These are phyloP conservation scores for Leccinum uliginosum DNA, from an alignment of 768 basidiomycete genomes.

Conservation along the genomic window DNA sequence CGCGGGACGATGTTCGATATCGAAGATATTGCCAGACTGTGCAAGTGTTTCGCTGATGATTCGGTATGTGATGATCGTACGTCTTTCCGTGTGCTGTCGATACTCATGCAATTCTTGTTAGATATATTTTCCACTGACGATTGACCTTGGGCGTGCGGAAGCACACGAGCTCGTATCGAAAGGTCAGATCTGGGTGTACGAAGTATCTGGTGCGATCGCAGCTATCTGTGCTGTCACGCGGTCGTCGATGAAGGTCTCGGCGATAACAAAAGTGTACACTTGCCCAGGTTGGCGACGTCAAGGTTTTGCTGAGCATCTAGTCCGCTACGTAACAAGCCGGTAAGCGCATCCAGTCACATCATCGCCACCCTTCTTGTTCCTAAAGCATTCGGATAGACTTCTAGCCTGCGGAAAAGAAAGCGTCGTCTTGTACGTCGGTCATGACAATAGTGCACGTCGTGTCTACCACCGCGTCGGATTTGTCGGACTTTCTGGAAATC, in stretches of 20 bases:
- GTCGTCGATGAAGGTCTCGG: constrained; percentile 44
- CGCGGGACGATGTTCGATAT: constrained; percentile 38
- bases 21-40: constrained; percentile 38
- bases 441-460: constrained; percentile 45
- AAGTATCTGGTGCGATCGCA: constrained; percentile 37
- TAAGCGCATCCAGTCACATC: constrained; percentile 21
- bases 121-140: constrained; percentile 42
- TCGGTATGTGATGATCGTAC: constrained; percentile 37
- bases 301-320: constrained; percentile 50
- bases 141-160: constrained; percentile 39
- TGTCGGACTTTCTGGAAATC: constrained; percentile 38
- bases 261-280: constrained; percentile 59
- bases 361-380: not conserved
- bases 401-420: constrained; percentile 40
- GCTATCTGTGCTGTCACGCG: constrained; percentile 57
- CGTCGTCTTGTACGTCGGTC: constrained; percentile 54
- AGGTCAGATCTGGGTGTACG: constrained; percentile 52
- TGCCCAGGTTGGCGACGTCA: constrained; percentile 39
- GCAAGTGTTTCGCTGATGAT: constrained; percentile 49
- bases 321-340: constrained; percentile 43
- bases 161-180: constrained; percentile 44
- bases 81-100: not conserved
- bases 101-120: constrained; percentile 18
- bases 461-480: constrained; percentile 56
- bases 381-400: constrained; percentile 26